A percentile compares a stretch with the other conserved stretches of the same genome.
Conservation (phyloP, 768 basidiomycete species). For the Cyclocybe aegerita region DNA sequence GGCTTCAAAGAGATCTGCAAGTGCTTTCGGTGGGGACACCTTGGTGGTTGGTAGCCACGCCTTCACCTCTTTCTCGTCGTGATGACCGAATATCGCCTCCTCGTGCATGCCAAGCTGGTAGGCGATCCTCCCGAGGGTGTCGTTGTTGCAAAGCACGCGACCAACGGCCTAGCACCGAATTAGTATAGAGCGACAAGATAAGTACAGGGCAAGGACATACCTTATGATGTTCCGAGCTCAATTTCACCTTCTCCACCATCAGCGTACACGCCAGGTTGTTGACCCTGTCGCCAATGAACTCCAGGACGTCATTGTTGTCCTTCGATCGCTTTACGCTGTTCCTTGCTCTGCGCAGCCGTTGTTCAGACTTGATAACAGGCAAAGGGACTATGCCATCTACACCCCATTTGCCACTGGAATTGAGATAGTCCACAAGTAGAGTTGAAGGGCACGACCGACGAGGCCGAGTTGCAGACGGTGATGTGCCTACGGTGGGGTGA, state of each 20-base stretch:
- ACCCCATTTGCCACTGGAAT: not conserved
- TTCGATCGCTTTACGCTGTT: constrained; percentile 21
- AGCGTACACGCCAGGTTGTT: constrained; percentile 29
- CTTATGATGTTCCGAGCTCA: constrained; percentile 27
- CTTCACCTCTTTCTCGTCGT: constrained; percentile 13
- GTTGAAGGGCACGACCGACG: constrained; percentile 1
- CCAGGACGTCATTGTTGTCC: constrained; percentile 31
- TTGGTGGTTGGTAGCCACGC: constrained; percentile 16
- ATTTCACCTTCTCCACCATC: constrained; percentile 23
- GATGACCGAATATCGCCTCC: constrained; percentile 20
- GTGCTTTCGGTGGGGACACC: constrained; percentile 25
- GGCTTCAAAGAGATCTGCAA: constrained; percentile 32
- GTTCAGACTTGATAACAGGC: not conserved
- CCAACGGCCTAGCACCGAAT: constrained; percentile 16
- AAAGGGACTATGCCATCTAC: not conserved
- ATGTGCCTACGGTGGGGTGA: no score
- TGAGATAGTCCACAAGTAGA: not conserved
- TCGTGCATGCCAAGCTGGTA: constrained; percentile 25
- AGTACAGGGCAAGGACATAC: constrained; percentile 12
- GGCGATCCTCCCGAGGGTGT: constrained; percentile 29
- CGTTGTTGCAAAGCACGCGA: constrained; percentile 26
- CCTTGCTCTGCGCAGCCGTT: constrained; percentile 16
- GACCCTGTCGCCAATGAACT: constrained; percentile 31
- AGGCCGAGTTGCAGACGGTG: not conserved
- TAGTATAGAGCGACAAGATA: no score